A percentile compares a stretch with the other conserved stretches of the same genome.
Conservation (phyloP, 1,139 yeast genomes). For the Ogataea hybrid region DNA sequence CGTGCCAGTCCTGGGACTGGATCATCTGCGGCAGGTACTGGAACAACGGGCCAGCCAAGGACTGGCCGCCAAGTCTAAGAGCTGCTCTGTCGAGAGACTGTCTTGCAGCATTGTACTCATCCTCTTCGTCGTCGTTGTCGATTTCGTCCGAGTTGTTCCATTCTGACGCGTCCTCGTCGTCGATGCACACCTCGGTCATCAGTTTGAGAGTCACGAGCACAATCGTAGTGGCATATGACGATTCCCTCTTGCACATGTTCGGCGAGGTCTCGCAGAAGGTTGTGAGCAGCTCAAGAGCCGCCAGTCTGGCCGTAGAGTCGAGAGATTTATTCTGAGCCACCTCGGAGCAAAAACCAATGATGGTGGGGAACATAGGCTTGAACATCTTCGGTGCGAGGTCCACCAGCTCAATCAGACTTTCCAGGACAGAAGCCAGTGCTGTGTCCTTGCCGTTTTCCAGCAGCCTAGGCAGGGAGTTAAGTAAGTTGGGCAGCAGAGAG, state of each 20-base stretch:
- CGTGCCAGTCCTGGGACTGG: conserved; percentile 79
- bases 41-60: conserved; percentile 84
- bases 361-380: conserved; percentile 82
- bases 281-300: conserved; percentile 84
- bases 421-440: conserved; percentile 84
- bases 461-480: conserved; percentile 85
- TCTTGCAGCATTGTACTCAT: conserved; percentile 90
- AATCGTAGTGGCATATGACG: conserved; percentile 67
- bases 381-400: conserved; percentile 95
- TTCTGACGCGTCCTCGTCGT: conserved; percentile 63
- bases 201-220: conserved; percentile 73
- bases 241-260: conserved; percentile 85
- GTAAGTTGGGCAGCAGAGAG: conserved; percentile 75
- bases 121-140: conserved; percentile 79
- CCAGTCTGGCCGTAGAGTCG: conserved; percentile 76
- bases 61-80: conserved; percentile 77
- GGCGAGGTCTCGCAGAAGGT: conserved; percentile 94
- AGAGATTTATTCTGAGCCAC: conserved; percentile 80
- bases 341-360: conserved; percentile 78
- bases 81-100: conserved; percentile 90
- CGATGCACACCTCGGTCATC: conserved; percentile 91
- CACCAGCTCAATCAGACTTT: conserved; percentile 83
- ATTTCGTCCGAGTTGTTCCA: conserved; percentile 79
- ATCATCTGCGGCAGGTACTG: conserved; percentile 84
- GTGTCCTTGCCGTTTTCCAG: conserved; percentile 74